These are phyloP conservation scores for Tetrapisispora taiwanensis DNA, from an alignment of 805 yeast species.

Conservation along the genomic window DNA sequence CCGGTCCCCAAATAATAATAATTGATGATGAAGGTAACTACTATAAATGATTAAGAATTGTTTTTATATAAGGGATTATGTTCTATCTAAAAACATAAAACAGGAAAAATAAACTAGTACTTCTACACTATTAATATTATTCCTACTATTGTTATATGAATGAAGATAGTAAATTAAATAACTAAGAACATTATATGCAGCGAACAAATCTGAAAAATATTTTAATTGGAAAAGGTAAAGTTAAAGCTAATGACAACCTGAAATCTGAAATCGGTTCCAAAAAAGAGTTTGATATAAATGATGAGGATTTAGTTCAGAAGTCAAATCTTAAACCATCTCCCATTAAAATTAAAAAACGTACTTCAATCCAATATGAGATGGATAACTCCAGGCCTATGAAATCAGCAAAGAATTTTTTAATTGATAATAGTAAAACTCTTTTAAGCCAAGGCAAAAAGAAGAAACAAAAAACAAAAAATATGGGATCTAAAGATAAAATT, in stretches of 20 bases:
- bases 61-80: too few species aligned
- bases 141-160: too few species aligned
- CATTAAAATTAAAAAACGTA: background rate
- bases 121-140: too few species aligned
- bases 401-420: conserved; percentile 2
- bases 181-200: background rate
- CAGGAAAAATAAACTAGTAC: too few species aligned
- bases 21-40: too few species aligned
- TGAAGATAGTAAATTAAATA: too few species aligned
- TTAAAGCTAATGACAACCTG: background rate
- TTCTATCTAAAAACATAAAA: too few species aligned
- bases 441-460: conserved; percentile 1
- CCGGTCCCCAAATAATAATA: too few species aligned
- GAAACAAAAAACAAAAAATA: background rate
- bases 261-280: background rate
- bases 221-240: conserved; percentile 14
- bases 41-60: too few species aligned
- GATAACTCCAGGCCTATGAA: background rate
- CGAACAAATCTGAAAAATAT: conserved; percentile 7
- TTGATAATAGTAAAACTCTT: background rate
- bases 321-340: conserved; percentile 7
- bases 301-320: background rate
- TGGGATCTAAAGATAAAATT: background rate
- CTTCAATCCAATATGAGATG: conserved; percentile 6
- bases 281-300: background rate